Evolutionary conservation across 176 grass and related monocot genomes (phyloP).

Genomic region (Eragrostis curvula): DNA sequence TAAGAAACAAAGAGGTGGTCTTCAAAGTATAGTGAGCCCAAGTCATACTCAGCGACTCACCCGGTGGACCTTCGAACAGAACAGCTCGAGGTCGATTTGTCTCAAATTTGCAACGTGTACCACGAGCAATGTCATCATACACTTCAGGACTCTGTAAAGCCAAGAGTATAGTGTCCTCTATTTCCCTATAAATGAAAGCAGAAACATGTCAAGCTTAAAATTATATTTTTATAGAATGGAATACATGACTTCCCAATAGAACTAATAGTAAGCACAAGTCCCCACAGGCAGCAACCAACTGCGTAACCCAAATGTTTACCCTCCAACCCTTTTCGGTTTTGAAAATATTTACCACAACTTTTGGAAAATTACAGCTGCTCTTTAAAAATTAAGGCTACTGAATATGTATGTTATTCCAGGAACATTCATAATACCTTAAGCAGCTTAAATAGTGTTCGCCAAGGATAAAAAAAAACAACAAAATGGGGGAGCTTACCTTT

Average conservation of each 20-base stretch:
- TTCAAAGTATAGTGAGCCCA: neutral
- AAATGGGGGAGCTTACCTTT: slow-evolving; percentile 55
- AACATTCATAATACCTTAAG: neutral
- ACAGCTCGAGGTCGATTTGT: slow-evolving; percentile 89
- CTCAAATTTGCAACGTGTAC: slow-evolving; percentile 88
- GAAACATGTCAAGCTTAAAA: slow-evolving; percentile 16
- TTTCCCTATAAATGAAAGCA: slow-evolving; percentile 67
- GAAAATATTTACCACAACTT: neutral
- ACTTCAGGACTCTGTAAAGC: slow-evolving; percentile 88
- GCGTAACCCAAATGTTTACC: slow-evolving; percentile 4
- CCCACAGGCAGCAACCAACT: neutral
- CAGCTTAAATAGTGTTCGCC: neutral
- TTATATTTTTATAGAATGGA: neutral
- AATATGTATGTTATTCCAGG: neutral
- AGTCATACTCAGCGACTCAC: slow-evolving; percentile 38
- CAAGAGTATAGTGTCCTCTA: slow-evolving; percentile 94
- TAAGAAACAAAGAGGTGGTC: neutral
- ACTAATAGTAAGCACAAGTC: slow-evolving; percentile 3
- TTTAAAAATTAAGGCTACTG: neutral
- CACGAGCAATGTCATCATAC: slow-evolving; percentile 91
- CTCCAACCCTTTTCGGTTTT: neutral
- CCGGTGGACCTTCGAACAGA: slow-evolving; percentile 96
- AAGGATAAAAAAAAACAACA: neutral
- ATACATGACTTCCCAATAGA: slow-evolving; percentile 20
- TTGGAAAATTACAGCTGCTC: neutral